Conservation (phyloP, 768 basidiomycete genomes). For the Erythrobasidium yunnanense region DNA sequence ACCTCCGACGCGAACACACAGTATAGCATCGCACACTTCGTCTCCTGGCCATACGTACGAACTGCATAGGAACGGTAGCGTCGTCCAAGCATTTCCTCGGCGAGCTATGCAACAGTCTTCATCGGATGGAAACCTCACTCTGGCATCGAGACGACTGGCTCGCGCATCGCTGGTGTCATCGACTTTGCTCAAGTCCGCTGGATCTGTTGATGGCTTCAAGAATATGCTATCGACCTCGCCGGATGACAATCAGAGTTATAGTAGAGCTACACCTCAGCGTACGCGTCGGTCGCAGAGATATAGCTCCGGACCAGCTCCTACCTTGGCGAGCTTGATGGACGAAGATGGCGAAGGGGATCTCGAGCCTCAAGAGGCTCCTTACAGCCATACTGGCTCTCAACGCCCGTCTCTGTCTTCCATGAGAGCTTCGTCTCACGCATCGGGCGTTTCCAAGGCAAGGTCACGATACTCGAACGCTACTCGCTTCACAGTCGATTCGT, state of each 20-base stretch:
- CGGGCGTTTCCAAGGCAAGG: neutral
- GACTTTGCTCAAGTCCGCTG: neutral
- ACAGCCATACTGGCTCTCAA: no score
- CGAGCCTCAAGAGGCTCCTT: neutral
- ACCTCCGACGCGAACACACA: neutral
- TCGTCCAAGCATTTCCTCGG: neutral
- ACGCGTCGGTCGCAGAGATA: neutral
- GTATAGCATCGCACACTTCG: neutral
- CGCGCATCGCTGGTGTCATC: conserved; percentile 9
- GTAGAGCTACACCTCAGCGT: neutral
- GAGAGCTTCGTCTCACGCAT: neutral
- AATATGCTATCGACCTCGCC: neutral
- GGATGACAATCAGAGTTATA: neutral
- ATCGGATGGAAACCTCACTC: neutral
- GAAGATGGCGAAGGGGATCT: neutral
- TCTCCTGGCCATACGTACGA: conserved; percentile 11
- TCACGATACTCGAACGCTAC: neutral
- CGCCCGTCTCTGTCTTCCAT: no score
- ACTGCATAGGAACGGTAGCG: neutral
- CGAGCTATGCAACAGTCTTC: neutral
- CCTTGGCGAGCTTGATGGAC: conserved; percentile 17
- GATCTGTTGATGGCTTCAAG: conserved; percentile 3
- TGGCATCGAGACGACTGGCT: conserved; percentile 2
- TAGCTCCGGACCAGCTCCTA: conserved; percentile 18
- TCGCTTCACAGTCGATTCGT: conserved; percentile 6